Evolutionary conservation across 106 monocot species (phyloP), one percentile per base, ranked within the genome.

Genomic region (Apostasia shenzhenica): DNA sequence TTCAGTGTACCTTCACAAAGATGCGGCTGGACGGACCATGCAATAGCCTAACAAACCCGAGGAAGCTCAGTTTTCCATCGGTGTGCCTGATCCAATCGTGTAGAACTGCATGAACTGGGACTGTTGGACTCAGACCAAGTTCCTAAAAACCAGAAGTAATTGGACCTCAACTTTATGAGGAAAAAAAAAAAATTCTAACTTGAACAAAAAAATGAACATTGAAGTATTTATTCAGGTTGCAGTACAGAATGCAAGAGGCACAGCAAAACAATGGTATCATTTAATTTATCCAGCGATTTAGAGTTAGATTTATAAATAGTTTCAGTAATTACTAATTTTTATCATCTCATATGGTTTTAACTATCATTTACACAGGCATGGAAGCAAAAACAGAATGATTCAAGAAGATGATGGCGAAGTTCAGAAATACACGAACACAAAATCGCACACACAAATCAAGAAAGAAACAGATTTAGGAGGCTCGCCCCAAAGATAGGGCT

Each of bases 41-140:
- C 50, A 89, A 68, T 39, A 89, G 62, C 64, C 75, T 82, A 41
- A 85, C 73, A 57, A 82, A 89, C 5, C 89, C 89, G 2, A 89
- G 69, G 66, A 85, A 89, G 51, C 82, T 89, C 54, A 89, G 75
- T 66, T 89, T 89, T 38, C 89, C 89, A 69, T 89, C 89, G 1
- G 89, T 74, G 69, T 82, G 85, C 70, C 89, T 61, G 14, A 89
- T 75, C 89, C 89, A 89, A 55, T 89, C 89, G 37, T 80, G 77
- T 26, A 89, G 82, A 57, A 89, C 85, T 37, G 66, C 79, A 66
- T 85, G 85, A 7, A 88, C 75, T 2, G 85, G 85, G 13, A 85
- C 69, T 39, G 85, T 82, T 53, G 85, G 80, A 6, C 85, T 65
- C 8, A 89, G 85, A 0, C 84, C 82, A 8, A 89, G 77, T 63